Conservation (phyloP, 2,329 filamentous ascomycete species). For the Pseudocercospora macadamiae region DNA sequence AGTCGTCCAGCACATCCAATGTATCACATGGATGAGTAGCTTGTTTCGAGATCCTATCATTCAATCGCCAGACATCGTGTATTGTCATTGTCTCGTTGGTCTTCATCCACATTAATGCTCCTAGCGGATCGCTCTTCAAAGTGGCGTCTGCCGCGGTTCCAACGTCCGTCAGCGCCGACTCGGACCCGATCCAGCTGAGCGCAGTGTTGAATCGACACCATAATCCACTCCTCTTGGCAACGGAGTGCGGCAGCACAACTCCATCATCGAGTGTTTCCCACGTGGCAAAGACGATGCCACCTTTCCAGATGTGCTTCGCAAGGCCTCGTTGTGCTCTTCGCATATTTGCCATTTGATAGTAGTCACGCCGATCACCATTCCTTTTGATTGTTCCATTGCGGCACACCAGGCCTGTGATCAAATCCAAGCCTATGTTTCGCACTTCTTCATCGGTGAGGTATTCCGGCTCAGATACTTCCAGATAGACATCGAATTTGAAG, state of each 20-base stretch:
- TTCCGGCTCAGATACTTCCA: conserved; percentile 46
- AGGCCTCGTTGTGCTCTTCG: conserved; percentile 49
- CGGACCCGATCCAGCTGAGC: conserved; percentile 48
- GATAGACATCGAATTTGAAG: conserved; percentile 46
- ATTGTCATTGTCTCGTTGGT: conserved; percentile 48
- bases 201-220: conserved; percentile 54
- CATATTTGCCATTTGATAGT: conserved; percentile 48
- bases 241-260: conserved; percentile 44
- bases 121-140: conserved; percentile 42
- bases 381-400: conserved; percentile 48
- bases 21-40: background rate
- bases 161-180: conserved; percentile 43
- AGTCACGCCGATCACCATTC: conserved; percentile 48
- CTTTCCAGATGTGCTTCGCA: conserved; percentile 49
- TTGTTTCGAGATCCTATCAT: conserved; percentile 21
- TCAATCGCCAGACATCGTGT: conserved; percentile 46
- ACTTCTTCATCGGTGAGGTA: conserved; percentile 42
- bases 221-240: conserved; percentile 47
- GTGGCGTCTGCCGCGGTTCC: conserved; percentile 35
- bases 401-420: conserved; percentile 38
- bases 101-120: conserved; percentile 53
- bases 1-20: conserved; percentile 13
- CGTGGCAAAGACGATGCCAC: conserved; percentile 47
- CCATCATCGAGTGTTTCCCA: conserved; percentile 52
- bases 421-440: conserved; percentile 39